Base-by-base conservation (phyloP, 306 rosid genomes). In the Malus sieversii region DNA sequence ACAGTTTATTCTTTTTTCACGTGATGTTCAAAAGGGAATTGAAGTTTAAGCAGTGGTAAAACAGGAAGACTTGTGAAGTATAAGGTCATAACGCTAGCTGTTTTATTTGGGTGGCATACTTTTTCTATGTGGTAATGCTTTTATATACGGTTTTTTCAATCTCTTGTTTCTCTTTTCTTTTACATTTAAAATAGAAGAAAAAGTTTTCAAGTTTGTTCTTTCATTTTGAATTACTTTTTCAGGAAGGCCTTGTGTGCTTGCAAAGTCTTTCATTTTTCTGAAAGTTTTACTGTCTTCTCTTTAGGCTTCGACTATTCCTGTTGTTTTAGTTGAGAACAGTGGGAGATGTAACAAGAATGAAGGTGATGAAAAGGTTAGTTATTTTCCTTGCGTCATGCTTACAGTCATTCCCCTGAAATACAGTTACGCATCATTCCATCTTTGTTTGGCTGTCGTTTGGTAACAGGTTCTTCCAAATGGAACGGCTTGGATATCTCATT, bases 281-380 rank as follows among this genome's bases (percentile, higher is more conserved):
- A 59, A 65, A 35, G 33, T 66, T 32, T 15, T 19, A 67, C 30
- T 51, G 30, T 73, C 51, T 73, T 57, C 59, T 76, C 69, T 25
- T 16, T 75, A 95, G 99, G 97, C 76, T 70, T 74, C 77, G 42
- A 20, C 79, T 3, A 82, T 92, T 84, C 97, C 97, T 30, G 90
- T 90, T 81, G 96, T 90, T 79, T 89, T 92, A 87, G 92, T 88
- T 40, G 99, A 95, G 86, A 95, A 95, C 90, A 92, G 99, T 74
- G 99, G 91, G 55, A 88, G 96, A 83, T 95, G 99, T 85, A 88
- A 84, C 83, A 92, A 89, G 85, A 92, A 92, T 72, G 97, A 87
- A 10, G 81, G 53, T 42, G 97, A 92, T 29, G 99, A 95, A 81
- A 92, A 90, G 99, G 99, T 95, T 63, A 63, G 84, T 81, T 63